Evolutionary conservation across 805 yeast genomes (phyloP).

Genomic region (Candida nitratophila): DNA sequence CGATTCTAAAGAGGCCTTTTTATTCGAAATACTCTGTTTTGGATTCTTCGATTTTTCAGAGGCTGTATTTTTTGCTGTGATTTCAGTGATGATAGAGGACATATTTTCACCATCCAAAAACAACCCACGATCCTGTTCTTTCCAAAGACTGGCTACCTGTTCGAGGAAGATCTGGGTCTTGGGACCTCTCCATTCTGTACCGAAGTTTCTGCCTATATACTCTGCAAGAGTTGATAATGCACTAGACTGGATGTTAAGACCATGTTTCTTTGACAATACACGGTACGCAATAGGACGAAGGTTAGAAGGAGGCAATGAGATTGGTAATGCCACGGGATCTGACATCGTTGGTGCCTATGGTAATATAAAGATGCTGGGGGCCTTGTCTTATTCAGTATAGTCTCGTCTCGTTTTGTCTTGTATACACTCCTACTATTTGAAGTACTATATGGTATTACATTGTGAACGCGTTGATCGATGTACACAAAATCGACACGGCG

Average conservation of each 20-base stretch:
- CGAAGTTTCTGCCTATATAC: slow-evolving; percentile 70
- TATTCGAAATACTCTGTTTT: neutral
- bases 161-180: slow-evolving; percentile 62
- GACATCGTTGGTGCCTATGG: slow-evolving; percentile 13
- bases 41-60: neutral
- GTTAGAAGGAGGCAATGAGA: slow-evolving; percentile 70
- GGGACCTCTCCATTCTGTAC: slow-evolving; percentile 78
- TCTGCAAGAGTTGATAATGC: slow-evolving; percentile 71
- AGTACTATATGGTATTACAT: too few relatives aligned
- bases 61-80: slow-evolving; percentile 7
- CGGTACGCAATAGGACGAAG: slow-evolving; percentile 90
- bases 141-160: slow-evolving; percentile 77
- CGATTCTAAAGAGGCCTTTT: neutral
- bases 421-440: too few relatives aligned
- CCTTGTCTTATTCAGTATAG: too few relatives aligned
- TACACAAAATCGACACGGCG: neutral
- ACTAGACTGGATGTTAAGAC: slow-evolving; percentile 80
- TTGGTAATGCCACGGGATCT: slow-evolving; percentile 54
- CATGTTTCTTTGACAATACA: slow-evolving; percentile 84
- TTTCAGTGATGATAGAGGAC: slow-evolving; percentile 54
- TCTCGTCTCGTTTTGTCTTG: too few relatives aligned
- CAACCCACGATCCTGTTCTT: slow-evolving; percentile 79
- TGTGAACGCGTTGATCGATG: neutral
- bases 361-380: too few relatives aligned
- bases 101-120: slow-evolving; percentile 77